Base-by-base conservation (phyloP, 306 rosid species). In the Fragaria iinumae region DNA sequence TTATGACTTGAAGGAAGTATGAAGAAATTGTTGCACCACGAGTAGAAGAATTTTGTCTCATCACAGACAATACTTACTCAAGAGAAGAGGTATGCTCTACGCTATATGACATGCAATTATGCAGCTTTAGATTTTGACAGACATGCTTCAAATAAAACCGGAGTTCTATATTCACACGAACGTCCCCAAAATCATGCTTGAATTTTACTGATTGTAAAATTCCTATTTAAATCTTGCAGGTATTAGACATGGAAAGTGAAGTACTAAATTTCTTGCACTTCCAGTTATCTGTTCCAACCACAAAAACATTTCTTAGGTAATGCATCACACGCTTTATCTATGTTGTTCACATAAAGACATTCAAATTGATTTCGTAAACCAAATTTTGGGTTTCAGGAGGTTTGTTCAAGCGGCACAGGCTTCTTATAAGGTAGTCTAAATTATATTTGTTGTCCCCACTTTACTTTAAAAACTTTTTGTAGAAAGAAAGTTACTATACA, bases 241-340 rank as follows among this genome's bases (percentile, higher is more conserved):
- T 93, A 38, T 34, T 93, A 74, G 72, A 90, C 77, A 85, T 87
- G 97, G 98, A 93, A 87, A 88, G 86, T 78, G 86, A 86, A 72
- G 85, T 90, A 64, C 83, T 93, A 65, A 93, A 88, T 77, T 77
- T 87, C 68, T 77, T 90, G 84, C 82, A 88, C 56, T 91, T 91
- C 79, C 96, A 91, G 36, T 74, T 93, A 79, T 86, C 93, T 43
- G 89, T 91, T 77, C 98, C 98, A 5, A 88, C 96, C 67, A 79
- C 89, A 69, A 91, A 93, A 90, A 85, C 98, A 69, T 93, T 93
- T 86, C 93, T 93, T 70, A 87, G 98, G 98, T 93, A 84, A 69
- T 79, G 75, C 76, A 56, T 74, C 12, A 57, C 48, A 11, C n/a
- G 27, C 48, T 69, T 20, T 45, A 44, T 65, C 71, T 34, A 17